These are phyloP conservation scores for Dalbergia cochinchinensis DNA, from an alignment of 306 rosid genomes.

Conservation along the genomic window DNA sequence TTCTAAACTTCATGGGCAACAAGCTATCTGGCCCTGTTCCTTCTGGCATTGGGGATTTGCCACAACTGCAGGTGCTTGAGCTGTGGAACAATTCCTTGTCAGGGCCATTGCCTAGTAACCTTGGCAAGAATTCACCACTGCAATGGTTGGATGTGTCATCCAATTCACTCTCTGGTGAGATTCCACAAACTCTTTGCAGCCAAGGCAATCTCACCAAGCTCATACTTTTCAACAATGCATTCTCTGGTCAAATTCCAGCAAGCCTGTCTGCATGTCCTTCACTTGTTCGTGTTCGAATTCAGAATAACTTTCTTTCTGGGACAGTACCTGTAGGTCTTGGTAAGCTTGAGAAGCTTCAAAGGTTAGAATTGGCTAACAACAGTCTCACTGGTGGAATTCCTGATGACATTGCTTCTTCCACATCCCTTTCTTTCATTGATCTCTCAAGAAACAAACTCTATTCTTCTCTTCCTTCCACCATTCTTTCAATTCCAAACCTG, in stretches of 20 bases:
- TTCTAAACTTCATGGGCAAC: constrained; percentile 85
- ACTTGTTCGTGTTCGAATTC: constrained; percentile 87
- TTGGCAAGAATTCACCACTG: constrained; percentile 82
- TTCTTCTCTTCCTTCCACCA: constrained; percentile 85
- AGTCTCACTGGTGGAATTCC: constrained; percentile 87
- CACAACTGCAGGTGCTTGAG: constrained; percentile 71
- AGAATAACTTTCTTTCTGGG: constrained; percentile 86
- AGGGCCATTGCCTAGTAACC: constrained; percentile 77
- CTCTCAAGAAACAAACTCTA: constrained; percentile 72
- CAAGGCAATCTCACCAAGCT: constrained; percentile 91
- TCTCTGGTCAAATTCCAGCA: constrained; percentile 78
- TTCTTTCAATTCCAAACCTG: constrained; percentile 80
- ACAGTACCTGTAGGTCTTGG: constrained; percentile 84
- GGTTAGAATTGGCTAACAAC: constrained; percentile 94
- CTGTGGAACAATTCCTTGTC: constrained; percentile 91
- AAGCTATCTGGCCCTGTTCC: constrained; percentile 79
- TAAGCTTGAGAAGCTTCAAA: constrained; percentile 82
- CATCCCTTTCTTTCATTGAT: constrained; percentile 94
- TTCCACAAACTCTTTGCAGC: constrained; percentile 80
- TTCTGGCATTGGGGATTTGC: constrained; percentile 67
- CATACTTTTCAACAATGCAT: constrained; percentile 88
- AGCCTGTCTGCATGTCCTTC: constrained; percentile 71
- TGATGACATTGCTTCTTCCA: constrained; percentile 76
- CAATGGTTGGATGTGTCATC: constrained; percentile 93
- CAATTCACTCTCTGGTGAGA: constrained; percentile 78